Conservation (phyloP, 192 early-diverging fungal genomes). For the Dissophora globulifera region DNA sequence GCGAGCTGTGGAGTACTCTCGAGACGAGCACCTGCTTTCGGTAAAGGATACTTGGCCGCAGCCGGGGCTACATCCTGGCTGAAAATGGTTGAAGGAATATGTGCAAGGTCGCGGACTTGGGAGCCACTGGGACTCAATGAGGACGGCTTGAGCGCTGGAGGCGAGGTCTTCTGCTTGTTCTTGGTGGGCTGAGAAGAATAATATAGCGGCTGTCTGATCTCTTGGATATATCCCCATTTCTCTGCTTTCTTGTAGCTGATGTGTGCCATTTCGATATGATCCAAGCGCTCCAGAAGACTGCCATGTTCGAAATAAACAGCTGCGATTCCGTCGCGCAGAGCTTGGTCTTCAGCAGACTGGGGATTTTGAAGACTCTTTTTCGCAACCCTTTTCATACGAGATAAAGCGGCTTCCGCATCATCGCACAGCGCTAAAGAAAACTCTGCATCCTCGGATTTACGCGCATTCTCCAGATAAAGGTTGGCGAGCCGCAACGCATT, state of each 20-base stretch:
- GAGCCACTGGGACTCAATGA: too few relatives aligned
- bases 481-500: background rate
- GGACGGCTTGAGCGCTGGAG: background rate
- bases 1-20: background rate
- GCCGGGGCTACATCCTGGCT: background rate
- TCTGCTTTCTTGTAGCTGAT: slow-evolving; percentile 3
- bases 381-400: background rate
- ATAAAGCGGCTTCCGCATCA: background rate
- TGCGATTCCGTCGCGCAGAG: background rate
- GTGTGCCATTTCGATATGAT: background rate
- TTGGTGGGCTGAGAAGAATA: background rate
- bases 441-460: background rate
- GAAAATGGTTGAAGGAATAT: background rate
- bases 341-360: background rate
- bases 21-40: background rate
- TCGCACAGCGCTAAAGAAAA: background rate
- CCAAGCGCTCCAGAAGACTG: background rate
- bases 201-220: background rate
- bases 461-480: slow-evolving; percentile 1
- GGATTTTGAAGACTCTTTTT: background rate
- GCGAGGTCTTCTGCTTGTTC: background rate
- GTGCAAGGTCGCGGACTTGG: background rate
- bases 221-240: background rate
- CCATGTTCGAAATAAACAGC: background rate
- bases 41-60: background rate